phyloP scores from a whole-genome alignment of 2,329 filamentous ascomycete genomes.

The Curvularia lunata region DNA sequence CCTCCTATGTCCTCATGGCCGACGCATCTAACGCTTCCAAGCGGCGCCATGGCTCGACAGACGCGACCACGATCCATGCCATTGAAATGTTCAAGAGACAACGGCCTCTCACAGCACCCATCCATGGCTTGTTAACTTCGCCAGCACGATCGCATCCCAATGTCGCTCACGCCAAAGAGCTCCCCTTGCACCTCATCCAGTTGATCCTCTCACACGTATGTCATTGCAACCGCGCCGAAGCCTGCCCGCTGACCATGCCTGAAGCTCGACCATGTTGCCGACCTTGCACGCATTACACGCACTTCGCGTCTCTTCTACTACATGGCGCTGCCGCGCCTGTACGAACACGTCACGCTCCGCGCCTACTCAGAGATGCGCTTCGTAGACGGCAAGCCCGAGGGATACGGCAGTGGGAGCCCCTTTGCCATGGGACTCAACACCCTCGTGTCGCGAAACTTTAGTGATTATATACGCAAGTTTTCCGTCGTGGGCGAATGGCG shows the following conservation, averaged over 20 bases:
- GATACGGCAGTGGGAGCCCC: slow-evolving; percentile 67
- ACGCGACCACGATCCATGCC: slow-evolving; percentile 9
- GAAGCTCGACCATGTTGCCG: slow-evolving; percentile 63
- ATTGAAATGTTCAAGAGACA: neutral
- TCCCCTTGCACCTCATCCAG: slow-evolving; percentile 66
- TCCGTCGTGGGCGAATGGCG: slow-evolving; percentile 63
- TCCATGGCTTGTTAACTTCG: slow-evolving; percentile 42
- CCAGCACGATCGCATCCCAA: slow-evolving; percentile 41
- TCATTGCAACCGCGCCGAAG: neutral
- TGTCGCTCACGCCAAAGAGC: slow-evolving; percentile 42
- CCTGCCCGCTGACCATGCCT: slow-evolving; percentile 13
- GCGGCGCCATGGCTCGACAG: slow-evolving; percentile 19
- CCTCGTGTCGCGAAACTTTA: slow-evolving; percentile 63
- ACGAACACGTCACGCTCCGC: slow-evolving; percentile 61
- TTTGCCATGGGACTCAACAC: slow-evolving; percentile 69
- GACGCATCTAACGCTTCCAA: slow-evolving; percentile 16
- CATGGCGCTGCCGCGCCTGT: slow-evolving; percentile 68
- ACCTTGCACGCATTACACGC: slow-evolving; percentile 65
- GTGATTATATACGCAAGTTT: slow-evolving; percentile 60
- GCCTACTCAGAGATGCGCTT: slow-evolving; percentile 67
- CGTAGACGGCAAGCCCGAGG: slow-evolving; percentile 63
- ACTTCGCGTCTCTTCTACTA: slow-evolving; percentile 68
- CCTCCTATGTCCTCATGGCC: slow-evolving; percentile 28
- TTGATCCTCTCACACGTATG: slow-evolving; percentile 61
- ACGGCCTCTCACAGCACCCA: slow-evolving; percentile 39